These are phyloP conservation scores for Rhizophagus prolifer DNA, from an alignment of 192 early-diverging fungal species.

Conservation along the genomic window DNA sequence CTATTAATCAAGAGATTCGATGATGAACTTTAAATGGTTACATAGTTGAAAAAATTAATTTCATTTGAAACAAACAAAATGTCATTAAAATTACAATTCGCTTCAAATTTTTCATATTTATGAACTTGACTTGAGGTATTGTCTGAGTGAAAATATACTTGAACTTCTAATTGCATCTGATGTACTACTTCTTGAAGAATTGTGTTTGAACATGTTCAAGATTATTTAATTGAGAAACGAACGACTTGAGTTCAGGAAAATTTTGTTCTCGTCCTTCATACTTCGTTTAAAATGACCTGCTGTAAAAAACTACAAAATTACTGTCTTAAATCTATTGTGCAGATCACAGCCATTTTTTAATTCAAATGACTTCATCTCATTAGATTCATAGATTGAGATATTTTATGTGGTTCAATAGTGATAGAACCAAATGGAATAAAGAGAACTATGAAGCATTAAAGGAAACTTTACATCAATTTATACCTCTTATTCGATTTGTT, in stretches of 20 bases:
- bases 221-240: slow-evolving; percentile 1
- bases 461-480: not conserved
- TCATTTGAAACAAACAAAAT: too few relatives aligned
- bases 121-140: too few relatives aligned
- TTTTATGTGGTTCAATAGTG: not conserved
- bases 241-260: not conserved
- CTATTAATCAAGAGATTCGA: too few relatives aligned
- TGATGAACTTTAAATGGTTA: too few relatives aligned
- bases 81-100: too few relatives aligned
- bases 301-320: not conserved
- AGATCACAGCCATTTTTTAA: slow-evolving; percentile 2
- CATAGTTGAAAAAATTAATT: too few relatives aligned
- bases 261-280: not conserved
- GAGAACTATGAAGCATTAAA: not conserved
- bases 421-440: slow-evolving; percentile 9
- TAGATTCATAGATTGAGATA: too few relatives aligned
- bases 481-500: slow-evolving; percentile 9
- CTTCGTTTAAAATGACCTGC: not conserved
- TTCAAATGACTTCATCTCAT: not conserved
- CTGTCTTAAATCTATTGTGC: slow-evolving; percentile 9
- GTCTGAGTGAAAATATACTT: too few relatives aligned
- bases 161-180: too few relatives aligned
- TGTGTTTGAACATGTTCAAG: too few relatives aligned
- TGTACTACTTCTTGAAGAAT: too few relatives aligned
- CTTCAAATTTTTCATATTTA: too few relatives aligned